phyloP scores from a whole-genome alignment of 2,329 filamentous ascomycete species.

The Rutstroemia sp. region DNA sequence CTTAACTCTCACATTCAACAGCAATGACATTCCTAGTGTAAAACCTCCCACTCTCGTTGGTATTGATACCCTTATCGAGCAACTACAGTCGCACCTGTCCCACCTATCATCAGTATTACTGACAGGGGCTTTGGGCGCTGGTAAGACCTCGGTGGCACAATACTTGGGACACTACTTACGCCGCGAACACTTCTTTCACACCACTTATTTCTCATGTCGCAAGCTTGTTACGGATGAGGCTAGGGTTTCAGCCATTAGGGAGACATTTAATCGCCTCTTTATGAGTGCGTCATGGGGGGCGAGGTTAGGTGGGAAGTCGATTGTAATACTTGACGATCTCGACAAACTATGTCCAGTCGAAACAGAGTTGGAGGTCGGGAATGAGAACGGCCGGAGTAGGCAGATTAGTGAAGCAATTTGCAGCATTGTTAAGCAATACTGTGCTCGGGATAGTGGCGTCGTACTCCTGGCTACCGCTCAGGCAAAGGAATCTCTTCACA shows the following conservation, averaged over 20 bases:
- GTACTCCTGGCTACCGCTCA: slow-evolving; percentile 87
- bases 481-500: slow-evolving; percentile 87
- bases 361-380: slow-evolving; percentile 87
- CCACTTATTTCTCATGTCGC: slow-evolving; percentile 78
- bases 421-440: slow-evolving; percentile 77
- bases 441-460: slow-evolving; percentile 69
- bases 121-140: slow-evolving; percentile 81
- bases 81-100: slow-evolving; percentile 67
- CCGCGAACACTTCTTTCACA: slow-evolving; percentile 68
- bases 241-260: slow-evolving; percentile 82
- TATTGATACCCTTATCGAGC: slow-evolving; percentile 68
- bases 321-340: slow-evolving; percentile 87
- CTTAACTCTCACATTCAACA: slow-evolving; percentile 37
- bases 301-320: slow-evolving; percentile 70
- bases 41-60: slow-evolving; percentile 63
- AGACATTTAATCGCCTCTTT: slow-evolving; percentile 76
- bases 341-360: slow-evolving; percentile 90
- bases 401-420: slow-evolving; percentile 88
- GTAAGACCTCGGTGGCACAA: slow-evolving; percentile 77
- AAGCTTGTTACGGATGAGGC: slow-evolving; percentile 88
- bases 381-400: slow-evolving; percentile 85
- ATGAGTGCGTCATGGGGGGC: slow-evolving; percentile 89
- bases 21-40: slow-evolving; percentile 39
- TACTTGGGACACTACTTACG: slow-evolving; percentile 68
- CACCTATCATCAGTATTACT: slow-evolving; percentile 85